These are phyloP conservation scores for Lyophyllum semitale DNA, from an alignment of 768 basidiomycete species.

Conservation along the genomic window DNA sequence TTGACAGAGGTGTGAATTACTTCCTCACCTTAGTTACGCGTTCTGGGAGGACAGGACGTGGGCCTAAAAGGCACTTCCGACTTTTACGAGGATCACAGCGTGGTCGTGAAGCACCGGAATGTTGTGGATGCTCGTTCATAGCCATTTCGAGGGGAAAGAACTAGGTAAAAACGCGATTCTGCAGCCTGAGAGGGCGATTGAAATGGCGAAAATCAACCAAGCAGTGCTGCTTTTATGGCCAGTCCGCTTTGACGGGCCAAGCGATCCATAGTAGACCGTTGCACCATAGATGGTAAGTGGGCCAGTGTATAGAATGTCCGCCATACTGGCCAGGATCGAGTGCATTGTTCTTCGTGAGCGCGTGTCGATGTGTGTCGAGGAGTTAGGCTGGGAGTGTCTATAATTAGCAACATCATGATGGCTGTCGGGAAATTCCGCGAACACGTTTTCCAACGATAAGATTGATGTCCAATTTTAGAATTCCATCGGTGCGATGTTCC, in stretches of 20 bases:
- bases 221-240: slow-evolving; percentile 3
- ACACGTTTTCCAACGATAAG: slow-evolving; percentile 7
- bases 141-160: not conserved
- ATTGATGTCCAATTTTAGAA: not conserved
- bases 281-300: not conserved
- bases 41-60: not conserved
- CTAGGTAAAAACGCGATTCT: not conserved
- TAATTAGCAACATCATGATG: slow-evolving; percentile 1
- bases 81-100: not conserved
- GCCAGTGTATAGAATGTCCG: not conserved
- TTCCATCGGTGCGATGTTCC: not conserved
- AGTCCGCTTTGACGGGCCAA: not conserved
- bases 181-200: not conserved
- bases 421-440: slow-evolving; percentile 17
- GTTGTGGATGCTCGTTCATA: not conserved
- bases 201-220: not conserved
- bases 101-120: not conserved
- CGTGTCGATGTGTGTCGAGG: not conserved
- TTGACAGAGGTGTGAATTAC: not conserved
- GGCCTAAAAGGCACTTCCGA: not conserved
- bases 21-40: not conserved
- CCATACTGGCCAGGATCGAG: not conserved
- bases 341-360: slow-evolving; percentile 14
- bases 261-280: not conserved
- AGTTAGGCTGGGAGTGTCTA: not conserved